Conservation (phyloP, 441 rosid genomes). For the Mallotus japonicus region DNA sequence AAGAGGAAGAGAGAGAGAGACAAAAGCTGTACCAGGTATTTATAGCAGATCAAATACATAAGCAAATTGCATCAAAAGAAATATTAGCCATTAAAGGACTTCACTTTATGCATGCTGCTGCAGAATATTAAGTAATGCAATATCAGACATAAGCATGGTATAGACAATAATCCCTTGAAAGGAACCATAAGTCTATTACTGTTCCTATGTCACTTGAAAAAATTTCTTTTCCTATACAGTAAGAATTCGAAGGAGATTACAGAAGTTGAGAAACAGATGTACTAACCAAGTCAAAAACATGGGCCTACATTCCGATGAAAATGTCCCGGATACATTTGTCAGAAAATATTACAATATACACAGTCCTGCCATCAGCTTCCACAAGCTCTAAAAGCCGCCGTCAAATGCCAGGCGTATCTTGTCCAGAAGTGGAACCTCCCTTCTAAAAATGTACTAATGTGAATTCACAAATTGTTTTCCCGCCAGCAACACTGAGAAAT, state of each 20-base stretch:
- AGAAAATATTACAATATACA: conserved; percentile 92
- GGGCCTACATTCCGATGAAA: conserved; percentile 78
- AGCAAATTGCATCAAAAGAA: neutral
- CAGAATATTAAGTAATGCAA: neutral
- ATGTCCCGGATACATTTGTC: conserved; percentile 75
- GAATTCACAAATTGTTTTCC: conserved; percentile 32
- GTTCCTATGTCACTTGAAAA: conserved; percentile 27
- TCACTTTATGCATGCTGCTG: neutral
- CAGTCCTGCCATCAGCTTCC: conserved; percentile 66
- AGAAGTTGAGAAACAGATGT: conserved; percentile 56
- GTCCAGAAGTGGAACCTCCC: conserved; percentile 36
- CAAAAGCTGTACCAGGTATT: neutral
- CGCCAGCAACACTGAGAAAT: conserved; percentile 32
- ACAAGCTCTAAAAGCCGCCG: conserved; percentile 42
- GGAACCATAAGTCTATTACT: conserved; percentile 15
- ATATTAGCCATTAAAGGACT: neutral
- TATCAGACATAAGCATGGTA: neutral
- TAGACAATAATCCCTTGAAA: neutral
- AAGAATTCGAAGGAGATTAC: conserved; percentile 49
- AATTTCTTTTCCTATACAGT: conserved; percentile 31
- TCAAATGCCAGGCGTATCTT: conserved; percentile 38
- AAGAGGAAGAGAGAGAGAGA: too few species aligned
- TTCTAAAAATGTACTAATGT: conserved; percentile 28
- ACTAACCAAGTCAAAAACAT: conserved; percentile 88
- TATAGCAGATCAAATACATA: neutral